Percentiles rank a stretch among this genome's conserved stretches.
phyloP scores from a whole-genome alignment of 2,329 filamentous ascomycete species.

The Hypomyces rosellus region DNA sequence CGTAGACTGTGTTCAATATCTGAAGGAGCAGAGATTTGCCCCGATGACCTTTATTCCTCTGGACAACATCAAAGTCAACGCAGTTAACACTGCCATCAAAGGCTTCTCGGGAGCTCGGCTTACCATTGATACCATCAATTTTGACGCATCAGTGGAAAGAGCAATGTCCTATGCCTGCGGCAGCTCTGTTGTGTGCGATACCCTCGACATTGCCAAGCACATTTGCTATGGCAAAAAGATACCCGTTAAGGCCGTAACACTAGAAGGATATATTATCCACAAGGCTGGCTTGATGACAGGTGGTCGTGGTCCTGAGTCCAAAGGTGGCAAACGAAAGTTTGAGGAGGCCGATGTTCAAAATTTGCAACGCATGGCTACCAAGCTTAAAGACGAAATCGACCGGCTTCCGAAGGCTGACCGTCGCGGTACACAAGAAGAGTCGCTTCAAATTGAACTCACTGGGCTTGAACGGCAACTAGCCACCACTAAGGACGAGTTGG shows the following conservation, averaged over 20 bases:
- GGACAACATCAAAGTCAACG: constrained; percentile 94
- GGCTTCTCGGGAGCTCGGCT: constrained; percentile 79
- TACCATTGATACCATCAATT: constrained; percentile 94
- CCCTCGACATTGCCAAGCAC: constrained; percentile 75
- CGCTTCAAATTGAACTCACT: constrained; percentile 69
- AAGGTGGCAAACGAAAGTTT: constrained; percentile 72
- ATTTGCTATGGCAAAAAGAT: constrained; percentile 81
- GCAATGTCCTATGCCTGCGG: constrained; percentile 94
- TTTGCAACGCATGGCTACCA: constrained; percentile 68
- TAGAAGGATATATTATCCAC: constrained; percentile 95
- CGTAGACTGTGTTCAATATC: constrained; percentile 87
- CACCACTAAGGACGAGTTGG: constrained; percentile 68
- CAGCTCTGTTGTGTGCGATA: constrained; percentile 91
- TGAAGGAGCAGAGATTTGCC: constrained; percentile 81
- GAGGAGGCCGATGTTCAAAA: constrained; percentile 87
- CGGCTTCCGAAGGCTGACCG: constrained; percentile 74
- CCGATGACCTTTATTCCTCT: constrained; percentile 93
- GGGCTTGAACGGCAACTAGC: constrained; percentile 72
- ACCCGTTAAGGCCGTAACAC: constrained; percentile 86
- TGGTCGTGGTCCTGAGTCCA: constrained; percentile 71
- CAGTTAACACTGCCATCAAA: constrained; percentile 84
- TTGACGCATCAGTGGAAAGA: constrained; percentile 78
- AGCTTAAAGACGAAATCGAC: constrained; percentile 69
- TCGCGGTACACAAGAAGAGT: constrained; percentile 70
- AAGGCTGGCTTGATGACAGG: constrained; percentile 96